Base-by-base conservation (phyloP, 805 yeast genomes). In the Metschnikowia noctiluminum region DNA sequence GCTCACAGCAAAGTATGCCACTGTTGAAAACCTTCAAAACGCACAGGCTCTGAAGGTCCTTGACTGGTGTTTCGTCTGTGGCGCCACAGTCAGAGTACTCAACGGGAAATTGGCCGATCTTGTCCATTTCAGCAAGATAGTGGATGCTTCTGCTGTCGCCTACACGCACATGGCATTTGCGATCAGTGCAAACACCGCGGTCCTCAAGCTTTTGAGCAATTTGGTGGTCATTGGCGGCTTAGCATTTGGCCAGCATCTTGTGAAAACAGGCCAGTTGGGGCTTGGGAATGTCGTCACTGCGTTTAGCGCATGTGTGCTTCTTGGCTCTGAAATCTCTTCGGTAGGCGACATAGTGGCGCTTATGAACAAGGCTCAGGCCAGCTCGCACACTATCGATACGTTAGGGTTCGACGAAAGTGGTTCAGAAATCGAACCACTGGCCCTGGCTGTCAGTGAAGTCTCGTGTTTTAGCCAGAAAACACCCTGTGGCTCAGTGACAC, bases 171-270 rank as follows among this genome's bases (percentile, higher is more conserved):
- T 74, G 38, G 71, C 80, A n/a, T 59, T 80, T 27, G 76, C 73
- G 13, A 66, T 80, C 6, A 70, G 83, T 11, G 59, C 78, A 0
- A 90, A 89, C 60, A 63, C 77, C 21, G 84, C 87, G 0, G 38
- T 78, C 0, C 64, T 85, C 43, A 78, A 84, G 56, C 66, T 78
- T 26, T 55, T 91, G 4, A 76, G 85, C 0, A 69, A 89, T 35
- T 62, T 82, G 61, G 84, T 90, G 82, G 90, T 92, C 70, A 87
- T 91, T 2, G 96, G 89, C 65, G 95, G 92, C 0, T 87, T 94
- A 58, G 90, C 96, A 89, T 92, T 85, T 68, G 99, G 98, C 1
- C 78, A 85, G 28, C 74, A 73, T 40, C 76, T 87, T 71, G 84
- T 89, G 3, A 64, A 67, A 34, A 64, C 66, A 6, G 80, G 81